Base-by-base conservation (phyloP, 2,329 filamentous ascomycete species). In the Proliferodiscus dingleyae region DNA sequence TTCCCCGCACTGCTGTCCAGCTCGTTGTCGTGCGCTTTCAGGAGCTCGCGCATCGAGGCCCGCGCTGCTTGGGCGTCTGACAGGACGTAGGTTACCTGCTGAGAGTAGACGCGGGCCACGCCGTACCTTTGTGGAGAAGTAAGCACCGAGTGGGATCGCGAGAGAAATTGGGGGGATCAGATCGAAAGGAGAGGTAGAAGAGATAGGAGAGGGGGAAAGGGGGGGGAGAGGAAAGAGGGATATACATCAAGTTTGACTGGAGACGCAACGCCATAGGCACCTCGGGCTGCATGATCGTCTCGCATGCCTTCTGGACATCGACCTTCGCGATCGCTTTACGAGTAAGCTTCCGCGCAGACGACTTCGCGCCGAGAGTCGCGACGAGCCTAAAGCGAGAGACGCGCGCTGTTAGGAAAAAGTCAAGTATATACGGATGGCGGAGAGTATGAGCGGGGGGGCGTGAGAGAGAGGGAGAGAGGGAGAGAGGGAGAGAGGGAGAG, bases 281-380 rank as follows among this genome's bases (percentile, higher is more conserved):
- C 5, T 84, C 87, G 58, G 87, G 89, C 46, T 87, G 76, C 29
- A 87, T 79, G 62, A 98, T 95, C n/a, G 85, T 93, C 53, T 84
- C 76, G 65, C 91, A 96, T 46, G 93, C 90, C 61, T 86, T 89
- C 28, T 81, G 75, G 21, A 98, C 83, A 59, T 97, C 78, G 55
- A 98, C 93, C 13, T 88, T 81, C 48, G 91, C 80, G 48, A 98
- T 95, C 7, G 87, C 85, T 64, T 93, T 95, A 39, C 86, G 81
- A 6, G 83, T 87, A 57, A 98, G 72, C 58, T 82, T 89, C 57
- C 81, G 85, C 29, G 84, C 73, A 42, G 70, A 77, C 0, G 83
- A 85, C 54, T 81, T 87, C 4, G 80, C 75, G 15, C 89, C 89
- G 2, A 95, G 77, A 0, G 91, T 98, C 33, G 93, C 93, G 33